Evolutionary conservation across 371 early-diverging fungal genomes (phyloP).

Genomic region (Apophysomyces trapeziformis): DNA sequence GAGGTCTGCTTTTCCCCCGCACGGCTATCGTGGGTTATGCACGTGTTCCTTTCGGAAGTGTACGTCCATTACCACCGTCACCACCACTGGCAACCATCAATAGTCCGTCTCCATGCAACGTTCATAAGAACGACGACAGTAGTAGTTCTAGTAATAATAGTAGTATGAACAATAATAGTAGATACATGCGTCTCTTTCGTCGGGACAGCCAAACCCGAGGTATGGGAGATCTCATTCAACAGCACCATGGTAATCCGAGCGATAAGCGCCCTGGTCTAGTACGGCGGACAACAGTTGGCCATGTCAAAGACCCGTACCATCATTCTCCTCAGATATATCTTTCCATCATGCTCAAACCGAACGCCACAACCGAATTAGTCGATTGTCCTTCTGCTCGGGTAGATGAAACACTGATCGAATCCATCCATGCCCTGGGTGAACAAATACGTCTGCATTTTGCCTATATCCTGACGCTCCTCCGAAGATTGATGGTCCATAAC

Average conservation of each 20-base stretch:
- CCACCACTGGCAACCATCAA: neutral
- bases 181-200: neutral
- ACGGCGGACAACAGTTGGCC: neutral
- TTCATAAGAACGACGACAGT: neutral
- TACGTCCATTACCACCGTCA: neutral
- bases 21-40: conserved; percentile 23
- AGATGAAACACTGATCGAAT: neutral
- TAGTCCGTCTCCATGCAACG: neutral
- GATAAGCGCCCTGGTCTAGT: neutral
- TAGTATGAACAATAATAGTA: neutral
- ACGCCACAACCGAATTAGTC: neutral
- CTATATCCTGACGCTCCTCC: neutral
- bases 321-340: neutral
- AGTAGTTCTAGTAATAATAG: neutral
- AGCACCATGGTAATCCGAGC: neutral
- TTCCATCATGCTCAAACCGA: neutral
- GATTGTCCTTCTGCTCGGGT: neutral
- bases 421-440: neutral
- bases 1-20: conserved; percentile 19
- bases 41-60: conserved; percentile 18
- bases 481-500: conserved; percentile 4
- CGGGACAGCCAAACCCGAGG: neutral
- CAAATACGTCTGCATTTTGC: neutral
- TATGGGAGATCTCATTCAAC: conserved; percentile 3
- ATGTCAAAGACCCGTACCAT: neutral